Evolutionary conservation across 257 asterid genomes (phyloP).

Genomic region (Ligustrum vulgare): DNA sequence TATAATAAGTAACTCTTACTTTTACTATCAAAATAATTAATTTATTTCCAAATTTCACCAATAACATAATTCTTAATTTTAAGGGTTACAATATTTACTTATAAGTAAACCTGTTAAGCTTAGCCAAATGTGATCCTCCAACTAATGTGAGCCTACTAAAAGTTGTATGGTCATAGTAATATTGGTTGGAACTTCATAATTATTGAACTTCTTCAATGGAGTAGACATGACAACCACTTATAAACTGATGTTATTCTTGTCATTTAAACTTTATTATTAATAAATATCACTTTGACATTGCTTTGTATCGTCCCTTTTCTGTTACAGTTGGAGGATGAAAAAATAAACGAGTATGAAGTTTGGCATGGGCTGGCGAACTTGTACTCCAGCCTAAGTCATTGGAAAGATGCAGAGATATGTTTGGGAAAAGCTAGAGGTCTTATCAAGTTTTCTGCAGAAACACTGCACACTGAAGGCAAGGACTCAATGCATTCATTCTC

Average conservation of each 20-base stretch:
- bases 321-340: constrained; percentile 68
- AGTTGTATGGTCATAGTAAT: neutral
- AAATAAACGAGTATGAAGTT: constrained; percentile 78
- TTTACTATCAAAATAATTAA: neutral
- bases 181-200: neutral
- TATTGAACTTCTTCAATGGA: constrained; percentile 11
- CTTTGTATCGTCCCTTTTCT: constrained; percentile 18
- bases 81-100: neutral
- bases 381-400: constrained; percentile 84
- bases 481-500: constrained; percentile 1
- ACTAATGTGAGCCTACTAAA: constrained; percentile 1
- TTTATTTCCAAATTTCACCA: neutral
- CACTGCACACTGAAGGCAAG: constrained; percentile 83
- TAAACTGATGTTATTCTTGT: constrained; percentile 10
- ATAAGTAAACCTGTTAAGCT: neutral
- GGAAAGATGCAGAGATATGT: constrained; percentile 95
- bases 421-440: constrained; percentile 78
- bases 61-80: neutral
- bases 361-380: constrained; percentile 94
- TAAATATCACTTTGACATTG: neutral
- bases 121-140: neutral
- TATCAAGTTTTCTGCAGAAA: constrained; percentile 77
- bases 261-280: constrained; percentile 9
- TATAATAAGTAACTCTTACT: neutral
- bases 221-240: neutral